Conservation (phyloP, 352 stramenopile species). For the Thalassiosira allenii region DNA sequence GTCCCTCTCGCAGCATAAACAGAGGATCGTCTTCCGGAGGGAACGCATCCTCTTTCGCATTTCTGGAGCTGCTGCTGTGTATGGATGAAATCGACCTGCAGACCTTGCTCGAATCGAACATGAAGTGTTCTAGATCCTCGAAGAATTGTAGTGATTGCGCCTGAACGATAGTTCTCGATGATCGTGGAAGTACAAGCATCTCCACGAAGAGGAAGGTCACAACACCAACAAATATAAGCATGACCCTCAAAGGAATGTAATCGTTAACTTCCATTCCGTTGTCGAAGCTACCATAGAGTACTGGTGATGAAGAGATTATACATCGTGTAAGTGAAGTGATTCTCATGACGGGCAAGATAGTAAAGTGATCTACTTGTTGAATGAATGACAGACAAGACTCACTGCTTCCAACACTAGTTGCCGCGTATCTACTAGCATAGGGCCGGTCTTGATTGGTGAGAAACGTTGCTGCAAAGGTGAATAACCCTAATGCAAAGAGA, state of each 20-base stretch:
- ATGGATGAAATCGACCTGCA: slow-evolving; percentile 39
- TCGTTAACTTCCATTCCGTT: slow-evolving; percentile 49
- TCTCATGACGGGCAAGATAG: too few relatives aligned
- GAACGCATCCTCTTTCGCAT: slow-evolving; percentile 1
- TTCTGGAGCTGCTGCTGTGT: slow-evolving; percentile 6
- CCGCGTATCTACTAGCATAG: slow-evolving; percentile 58
- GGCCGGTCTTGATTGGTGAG: slow-evolving; percentile 57
- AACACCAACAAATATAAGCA: slow-evolving; percentile 69
- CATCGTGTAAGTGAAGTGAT: too few relatives aligned
- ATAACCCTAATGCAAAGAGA: slow-evolving; percentile 47
- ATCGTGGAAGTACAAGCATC: slow-evolving; percentile 56
- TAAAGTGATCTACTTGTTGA: too few relatives aligned
- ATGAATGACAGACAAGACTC: too few relatives aligned
- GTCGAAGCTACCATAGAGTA: slow-evolving; percentile 63
- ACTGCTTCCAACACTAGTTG: slow-evolving; percentile 52
- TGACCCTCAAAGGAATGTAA: slow-evolving; percentile 64
- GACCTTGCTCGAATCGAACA: slow-evolving; percentile 38
- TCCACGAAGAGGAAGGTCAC: slow-evolving; percentile 62
- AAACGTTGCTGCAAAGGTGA: slow-evolving; percentile 61
- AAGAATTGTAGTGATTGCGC: slow-evolving; percentile 57
- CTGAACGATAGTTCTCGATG: slow-evolving; percentile 57
- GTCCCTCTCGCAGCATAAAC: slow-evolving; percentile 46
- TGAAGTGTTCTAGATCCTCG: slow-evolving; percentile 47
- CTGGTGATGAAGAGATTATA: too few relatives aligned
- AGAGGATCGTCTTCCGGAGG: slow-evolving; percentile 27